Evolutionary conservation across 192 early-diverging fungal species (phyloP).

Genomic region (Coemansia sp.): DNA sequence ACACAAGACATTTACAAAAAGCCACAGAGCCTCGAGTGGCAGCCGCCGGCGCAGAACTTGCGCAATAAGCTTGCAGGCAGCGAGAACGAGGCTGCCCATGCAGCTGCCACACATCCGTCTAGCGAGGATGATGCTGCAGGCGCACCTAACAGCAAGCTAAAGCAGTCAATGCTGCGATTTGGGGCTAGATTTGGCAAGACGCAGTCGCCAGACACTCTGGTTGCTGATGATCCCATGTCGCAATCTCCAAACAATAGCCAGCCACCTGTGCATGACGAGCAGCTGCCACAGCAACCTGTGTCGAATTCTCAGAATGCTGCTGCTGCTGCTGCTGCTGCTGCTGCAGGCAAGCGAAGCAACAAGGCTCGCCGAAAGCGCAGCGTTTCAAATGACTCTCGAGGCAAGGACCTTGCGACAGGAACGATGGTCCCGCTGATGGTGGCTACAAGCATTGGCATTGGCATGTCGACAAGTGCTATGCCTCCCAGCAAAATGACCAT

Average conservation of each 20-base stretch:
- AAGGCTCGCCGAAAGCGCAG: conserved; percentile 34
- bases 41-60: conserved; percentile 49
- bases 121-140: conserved; percentile 3
- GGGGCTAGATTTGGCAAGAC: conserved; percentile 26
- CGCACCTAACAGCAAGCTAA: conserved; percentile 20
- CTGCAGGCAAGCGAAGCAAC: conserved; percentile 1
- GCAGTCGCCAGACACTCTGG: not conserved
- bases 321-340: not conserved
- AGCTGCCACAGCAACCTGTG: conserved; percentile 3
- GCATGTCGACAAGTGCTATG: conserved; percentile 53
- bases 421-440: conserved; percentile 54
- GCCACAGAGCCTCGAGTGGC: conserved; percentile 50
- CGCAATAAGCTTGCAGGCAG: conserved; percentile 39
- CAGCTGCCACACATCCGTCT: not conserved
- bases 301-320: conserved; percentile 2
- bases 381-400: conserved; percentile 22
- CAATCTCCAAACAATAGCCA: not conserved
- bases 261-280: not conserved
- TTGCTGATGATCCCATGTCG: not conserved
- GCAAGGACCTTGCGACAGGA: conserved; percentile 36
- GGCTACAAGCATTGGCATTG: conserved; percentile 49
- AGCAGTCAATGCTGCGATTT: conserved; percentile 30
- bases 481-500: conserved; percentile 52
- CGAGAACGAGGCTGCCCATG: not conserved
- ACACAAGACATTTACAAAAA: conserved; percentile 49